These are phyloP conservation scores for Syzygium malaccense DNA, from an alignment of 441 rosid genomes.

Conservation along the genomic window DNA sequence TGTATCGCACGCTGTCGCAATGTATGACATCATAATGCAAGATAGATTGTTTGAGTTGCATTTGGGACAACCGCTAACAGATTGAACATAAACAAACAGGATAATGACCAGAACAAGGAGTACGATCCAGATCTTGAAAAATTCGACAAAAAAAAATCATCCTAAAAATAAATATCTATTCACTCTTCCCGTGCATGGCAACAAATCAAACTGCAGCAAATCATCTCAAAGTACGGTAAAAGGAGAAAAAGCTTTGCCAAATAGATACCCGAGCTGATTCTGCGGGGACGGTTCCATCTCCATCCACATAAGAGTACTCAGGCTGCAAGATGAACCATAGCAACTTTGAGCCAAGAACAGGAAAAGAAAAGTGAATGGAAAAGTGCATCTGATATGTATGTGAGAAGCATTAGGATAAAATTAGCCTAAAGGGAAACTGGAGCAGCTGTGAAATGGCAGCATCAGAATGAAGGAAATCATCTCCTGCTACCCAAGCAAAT, in stretches of 20 bases:
- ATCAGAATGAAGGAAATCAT: background rate
- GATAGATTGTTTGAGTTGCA: background rate
- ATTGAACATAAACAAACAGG: background rate
- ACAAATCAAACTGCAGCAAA: background rate
- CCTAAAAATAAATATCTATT: background rate
- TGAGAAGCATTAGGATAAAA: background rate
- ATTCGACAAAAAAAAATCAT: background rate
- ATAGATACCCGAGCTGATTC: conserved; percentile 62
- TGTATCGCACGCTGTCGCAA: background rate
- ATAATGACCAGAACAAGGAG: background rate
- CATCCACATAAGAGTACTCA: conserved; percentile 67
- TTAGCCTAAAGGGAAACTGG: background rate
- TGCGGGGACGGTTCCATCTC: conserved; percentile 88
- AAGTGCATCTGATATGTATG: background rate
- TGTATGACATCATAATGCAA: background rate
- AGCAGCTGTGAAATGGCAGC: background rate
- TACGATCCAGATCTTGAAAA: background rate
- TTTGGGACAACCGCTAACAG: background rate
- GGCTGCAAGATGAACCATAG: conserved; percentile 37
- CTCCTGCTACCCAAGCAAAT: background rate
- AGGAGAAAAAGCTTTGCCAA: background rate
- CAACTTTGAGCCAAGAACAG: background rate
- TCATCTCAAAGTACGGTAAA: background rate
- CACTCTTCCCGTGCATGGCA: background rate
- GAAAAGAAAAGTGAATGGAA: background rate